phyloP scores from a whole-genome alignment of 257 asterid species.

The Nicotiana otophora region DNA sequence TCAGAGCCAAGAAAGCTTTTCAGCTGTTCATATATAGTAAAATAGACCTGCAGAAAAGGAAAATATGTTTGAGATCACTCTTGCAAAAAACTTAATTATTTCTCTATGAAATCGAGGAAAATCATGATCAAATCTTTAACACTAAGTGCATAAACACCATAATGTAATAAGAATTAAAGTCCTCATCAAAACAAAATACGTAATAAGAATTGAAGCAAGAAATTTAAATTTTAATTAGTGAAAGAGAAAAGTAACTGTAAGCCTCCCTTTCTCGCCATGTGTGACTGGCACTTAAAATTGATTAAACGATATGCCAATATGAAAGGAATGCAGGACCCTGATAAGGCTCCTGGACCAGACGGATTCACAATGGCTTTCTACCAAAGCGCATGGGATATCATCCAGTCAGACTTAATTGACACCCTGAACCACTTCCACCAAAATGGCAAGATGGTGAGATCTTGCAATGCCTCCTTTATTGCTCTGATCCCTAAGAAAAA shows the following conservation, averaged over 20 bases:
- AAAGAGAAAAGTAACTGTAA: not conserved
- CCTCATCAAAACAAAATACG: not conserved
- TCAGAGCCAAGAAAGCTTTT: conserved; percentile 68
- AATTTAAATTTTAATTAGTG: not conserved
- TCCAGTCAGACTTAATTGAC: no score
- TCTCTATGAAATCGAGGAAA: not conserved
- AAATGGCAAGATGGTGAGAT: no score
- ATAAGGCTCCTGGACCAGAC: no score
- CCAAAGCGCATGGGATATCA: no score
- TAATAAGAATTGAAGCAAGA: not conserved
- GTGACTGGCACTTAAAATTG: not conserved
- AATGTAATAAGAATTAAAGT: not conserved
- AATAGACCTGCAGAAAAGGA: conserved; percentile 69
- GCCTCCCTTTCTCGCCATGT: not conserved
- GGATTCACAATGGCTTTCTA: no score
- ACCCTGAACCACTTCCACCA: no score
- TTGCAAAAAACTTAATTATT: conserved; percentile 8
- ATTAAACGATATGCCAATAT: not conserved
- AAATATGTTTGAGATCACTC: conserved; percentile 6
- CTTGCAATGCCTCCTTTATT: no score
- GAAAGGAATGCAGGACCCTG: no score
- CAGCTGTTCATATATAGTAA: conserved; percentile 84
- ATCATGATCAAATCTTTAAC: not conserved
- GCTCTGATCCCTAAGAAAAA: no score
- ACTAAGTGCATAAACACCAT: not conserved